Percentiles rank a stretch among this genome's conserved stretches.
These are phyloP conservation scores for Nasturtium officinale DNA, from an alignment of 345 rosid genomes.

Conservation along the genomic window DNA sequence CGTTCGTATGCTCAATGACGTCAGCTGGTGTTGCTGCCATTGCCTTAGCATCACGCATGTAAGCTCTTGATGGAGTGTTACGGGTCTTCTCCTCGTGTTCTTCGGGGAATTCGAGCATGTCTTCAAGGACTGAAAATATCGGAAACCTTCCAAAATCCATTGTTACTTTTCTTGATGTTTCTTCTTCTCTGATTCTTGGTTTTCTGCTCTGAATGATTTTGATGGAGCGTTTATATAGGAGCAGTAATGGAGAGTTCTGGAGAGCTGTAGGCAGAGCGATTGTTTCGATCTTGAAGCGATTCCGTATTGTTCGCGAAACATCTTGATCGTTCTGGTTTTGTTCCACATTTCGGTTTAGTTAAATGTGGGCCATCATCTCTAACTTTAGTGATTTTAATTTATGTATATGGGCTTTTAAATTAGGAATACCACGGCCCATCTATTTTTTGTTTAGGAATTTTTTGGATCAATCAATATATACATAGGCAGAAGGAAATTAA, in stretches of 20 bases:
- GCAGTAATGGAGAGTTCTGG: constrained; percentile 31
- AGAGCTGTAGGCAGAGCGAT: constrained; percentile 14
- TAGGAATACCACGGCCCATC: neutral
- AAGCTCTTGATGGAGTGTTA: constrained; percentile 57
- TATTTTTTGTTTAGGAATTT: too few species aligned
- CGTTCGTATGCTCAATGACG: constrained; percentile 57
- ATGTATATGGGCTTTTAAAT: neutral
- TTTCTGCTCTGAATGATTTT: neutral
- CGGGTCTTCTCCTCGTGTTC: constrained; percentile 44
- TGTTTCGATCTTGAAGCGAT: neutral
- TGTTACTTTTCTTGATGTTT: neutral
- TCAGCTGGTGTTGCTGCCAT: constrained; percentile 92
- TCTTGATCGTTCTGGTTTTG: constrained; percentile 25
- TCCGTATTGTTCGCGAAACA: constrained; percentile 36
- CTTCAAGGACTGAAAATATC: constrained; percentile 51
- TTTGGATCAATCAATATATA: too few species aligned
- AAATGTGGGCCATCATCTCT: constrained; percentile 3
- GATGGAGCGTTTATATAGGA: neutral
- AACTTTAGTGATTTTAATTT: neutral
- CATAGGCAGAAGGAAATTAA: too few species aligned
- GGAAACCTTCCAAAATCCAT: constrained; percentile 59
- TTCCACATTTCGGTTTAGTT: neutral
- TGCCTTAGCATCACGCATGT: constrained; percentile 69
- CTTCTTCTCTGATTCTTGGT: neutral
- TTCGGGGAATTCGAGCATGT: constrained; percentile 55